Conservation (phyloP, 805 yeast species). For the Suhomyces sp. region DNA sequence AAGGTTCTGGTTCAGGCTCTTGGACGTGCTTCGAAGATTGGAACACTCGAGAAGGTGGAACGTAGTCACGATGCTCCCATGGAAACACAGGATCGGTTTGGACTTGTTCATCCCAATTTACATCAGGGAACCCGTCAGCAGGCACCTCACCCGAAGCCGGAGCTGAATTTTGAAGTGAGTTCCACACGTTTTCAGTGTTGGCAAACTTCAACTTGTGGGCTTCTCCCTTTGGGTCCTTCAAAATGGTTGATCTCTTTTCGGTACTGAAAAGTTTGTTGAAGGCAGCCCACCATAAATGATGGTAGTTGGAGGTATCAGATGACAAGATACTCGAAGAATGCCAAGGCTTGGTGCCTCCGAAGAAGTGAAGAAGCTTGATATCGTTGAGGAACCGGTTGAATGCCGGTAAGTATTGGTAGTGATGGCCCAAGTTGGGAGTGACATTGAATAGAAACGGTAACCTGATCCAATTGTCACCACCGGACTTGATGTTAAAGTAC, state of each 20-base stretch:
- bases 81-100: conserved; percentile 21
- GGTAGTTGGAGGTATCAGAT: conserved; percentile 19
- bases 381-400: conserved; percentile 25
- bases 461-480: conserved; percentile 26
- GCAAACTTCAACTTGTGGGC: conserved; percentile 19
- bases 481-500: conserved; percentile 23
- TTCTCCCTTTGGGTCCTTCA: conserved; percentile 17
- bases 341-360: conserved; percentile 36
- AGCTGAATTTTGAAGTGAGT: conserved; percentile 7
- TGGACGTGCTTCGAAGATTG: conserved; percentile 5
- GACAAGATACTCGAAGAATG: conserved; percentile 13
- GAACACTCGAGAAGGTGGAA: conserved; percentile 26
- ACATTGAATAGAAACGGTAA: conserved; percentile 35
- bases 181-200: conserved; percentile 23
- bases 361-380: conserved; percentile 31
- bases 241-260: conserved; percentile 16
- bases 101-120: neutral
- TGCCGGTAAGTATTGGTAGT: conserved; percentile 35
- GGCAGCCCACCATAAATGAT: conserved; percentile 29
- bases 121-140: neutral
- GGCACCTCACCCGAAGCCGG: neutral
- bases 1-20: neutral
- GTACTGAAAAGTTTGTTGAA: conserved; percentile 20
- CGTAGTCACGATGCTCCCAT: conserved; percentile 25
- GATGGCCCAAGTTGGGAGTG: conserved; percentile 28